Percentiles rank a stretch among this genome's conserved stretches.
Conservation (phyloP, 768 basidiomycete genomes). For the Coprinopsis cinerea region DNA sequence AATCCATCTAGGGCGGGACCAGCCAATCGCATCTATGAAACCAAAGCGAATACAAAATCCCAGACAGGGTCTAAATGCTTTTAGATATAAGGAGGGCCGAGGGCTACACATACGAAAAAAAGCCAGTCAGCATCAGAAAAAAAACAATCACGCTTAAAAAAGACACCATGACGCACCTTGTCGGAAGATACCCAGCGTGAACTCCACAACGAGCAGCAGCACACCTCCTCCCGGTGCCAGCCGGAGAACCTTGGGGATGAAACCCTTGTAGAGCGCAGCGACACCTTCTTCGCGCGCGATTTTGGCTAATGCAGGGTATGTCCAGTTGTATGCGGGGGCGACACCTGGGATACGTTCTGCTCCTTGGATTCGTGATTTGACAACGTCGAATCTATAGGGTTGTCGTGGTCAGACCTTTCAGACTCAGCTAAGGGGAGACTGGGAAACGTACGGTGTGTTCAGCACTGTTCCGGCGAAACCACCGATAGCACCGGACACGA, state of each 20-base stretch:
- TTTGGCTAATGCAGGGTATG: slow-evolving; percentile 80
- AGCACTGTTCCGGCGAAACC: slow-evolving; percentile 85
- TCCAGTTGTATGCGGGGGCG: slow-evolving; percentile 90
- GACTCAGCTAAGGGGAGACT: neutral
- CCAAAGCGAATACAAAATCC: neutral
- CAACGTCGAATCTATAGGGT: slow-evolving; percentile 39
- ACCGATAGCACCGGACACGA: slow-evolving; percentile 84
- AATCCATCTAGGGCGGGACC: too few relatives aligned
- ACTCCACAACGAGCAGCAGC: slow-evolving; percentile 87
- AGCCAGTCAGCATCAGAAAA: neutral
- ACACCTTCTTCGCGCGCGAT: slow-evolving; percentile 87
- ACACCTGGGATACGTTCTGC: slow-evolving; percentile 58
- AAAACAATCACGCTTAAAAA: neutral
- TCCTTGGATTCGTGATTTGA: slow-evolving; percentile 94
- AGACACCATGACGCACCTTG: slow-evolving; percentile 38
- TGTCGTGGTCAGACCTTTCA: slow-evolving; percentile 1
- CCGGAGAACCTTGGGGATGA: slow-evolving; percentile 90
- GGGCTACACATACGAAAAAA: slow-evolving; percentile 27
- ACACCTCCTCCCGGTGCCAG: slow-evolving; percentile 96
- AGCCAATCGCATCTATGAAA: too few relatives aligned
- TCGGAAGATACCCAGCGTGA: slow-evolving; percentile 73
- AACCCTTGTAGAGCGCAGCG: slow-evolving; percentile 88
- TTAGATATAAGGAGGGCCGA: slow-evolving; percentile 51
- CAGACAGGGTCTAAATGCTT: neutral
- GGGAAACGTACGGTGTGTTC: slow-evolving; percentile 76